Conservation (phyloP, 495 filamentous ascomycete species). For the Tuber umbilicatum region DNA sequence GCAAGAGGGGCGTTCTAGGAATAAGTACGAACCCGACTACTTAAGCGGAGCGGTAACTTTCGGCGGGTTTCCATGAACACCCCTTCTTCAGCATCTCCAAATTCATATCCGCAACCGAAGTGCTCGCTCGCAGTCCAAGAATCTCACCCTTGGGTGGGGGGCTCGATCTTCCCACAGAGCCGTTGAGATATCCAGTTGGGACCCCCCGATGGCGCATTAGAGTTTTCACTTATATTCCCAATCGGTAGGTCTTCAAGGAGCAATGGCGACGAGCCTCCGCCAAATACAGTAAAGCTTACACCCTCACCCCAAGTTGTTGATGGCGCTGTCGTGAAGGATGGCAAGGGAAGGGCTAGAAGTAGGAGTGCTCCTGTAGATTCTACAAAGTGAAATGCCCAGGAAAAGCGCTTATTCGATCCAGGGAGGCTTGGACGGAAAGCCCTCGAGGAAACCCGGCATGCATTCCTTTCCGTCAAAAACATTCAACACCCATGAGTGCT, state of each 20-base stretch:
- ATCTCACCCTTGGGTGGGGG: slow-evolving; percentile 27
- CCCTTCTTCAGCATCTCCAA: slow-evolving; percentile 25
- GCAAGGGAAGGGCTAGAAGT: slow-evolving; percentile 20
- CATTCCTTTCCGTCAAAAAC: neutral
- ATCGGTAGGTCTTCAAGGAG: slow-evolving; percentile 13
- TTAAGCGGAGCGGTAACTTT: slow-evolving; percentile 16
- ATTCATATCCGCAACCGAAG: slow-evolving; percentile 26
- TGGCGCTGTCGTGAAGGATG: slow-evolving; percentile 9
- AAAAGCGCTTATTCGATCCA: slow-evolving; percentile 21
- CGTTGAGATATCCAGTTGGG: slow-evolving; percentile 20
- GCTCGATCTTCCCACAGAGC: slow-evolving; percentile 23
- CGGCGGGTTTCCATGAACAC: slow-evolving; percentile 38
- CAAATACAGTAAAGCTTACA: slow-evolving; percentile 24
- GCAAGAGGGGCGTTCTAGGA: too few species aligned
- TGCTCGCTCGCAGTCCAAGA: slow-evolving; percentile 22
- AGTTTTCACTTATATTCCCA: slow-evolving; percentile 27
- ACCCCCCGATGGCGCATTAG: slow-evolving; percentile 14
- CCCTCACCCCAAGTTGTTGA: neutral
- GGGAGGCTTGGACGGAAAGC: slow-evolving; percentile 8
- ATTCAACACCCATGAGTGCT: neutral
- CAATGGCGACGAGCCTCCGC: slow-evolving; percentile 17
- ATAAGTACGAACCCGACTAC: slow-evolving; percentile 17
- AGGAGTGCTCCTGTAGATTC: slow-evolving; percentile 28
- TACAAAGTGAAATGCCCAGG: slow-evolving; percentile 4
- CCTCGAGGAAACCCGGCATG: neutral